Evolutionary conservation across 306 rosid genomes (phyloP).

Genomic region (Glycine tomentella): DNA sequence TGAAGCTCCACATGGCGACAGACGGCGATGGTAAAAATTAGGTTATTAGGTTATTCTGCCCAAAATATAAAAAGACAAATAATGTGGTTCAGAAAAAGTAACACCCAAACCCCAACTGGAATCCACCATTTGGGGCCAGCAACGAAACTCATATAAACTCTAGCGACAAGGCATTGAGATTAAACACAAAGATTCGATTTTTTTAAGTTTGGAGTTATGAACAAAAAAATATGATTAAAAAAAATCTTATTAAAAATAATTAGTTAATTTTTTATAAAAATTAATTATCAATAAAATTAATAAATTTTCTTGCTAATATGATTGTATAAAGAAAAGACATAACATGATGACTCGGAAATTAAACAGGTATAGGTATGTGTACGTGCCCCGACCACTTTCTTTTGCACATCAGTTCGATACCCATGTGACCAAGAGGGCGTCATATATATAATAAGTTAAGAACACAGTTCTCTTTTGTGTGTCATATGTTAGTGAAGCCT

Average conservation of each 20-base stretch:
- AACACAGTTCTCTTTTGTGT: background rate
- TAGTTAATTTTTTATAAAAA: too few species aligned
- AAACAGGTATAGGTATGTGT: background rate
- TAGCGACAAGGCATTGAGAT: too few species aligned
- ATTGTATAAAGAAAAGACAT: too few species aligned
- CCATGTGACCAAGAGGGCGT: background rate
- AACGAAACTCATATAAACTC: background rate
- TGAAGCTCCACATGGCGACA: background rate
- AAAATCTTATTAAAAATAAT: too few species aligned
- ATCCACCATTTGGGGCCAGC: constrained; percentile 4
- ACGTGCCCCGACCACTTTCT: background rate
- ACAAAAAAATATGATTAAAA: too few species aligned
- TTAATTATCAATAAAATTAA: too few species aligned
- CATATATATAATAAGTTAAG: background rate
- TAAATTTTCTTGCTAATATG: too few species aligned
- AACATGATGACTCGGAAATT: background rate
- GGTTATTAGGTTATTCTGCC: background rate
- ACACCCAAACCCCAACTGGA: background rate
- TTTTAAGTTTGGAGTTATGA: too few species aligned
- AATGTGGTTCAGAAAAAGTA: background rate
- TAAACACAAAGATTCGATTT: too few species aligned
- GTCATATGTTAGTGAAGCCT: background rate
- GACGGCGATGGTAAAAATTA: background rate
- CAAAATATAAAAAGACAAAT: background rate
- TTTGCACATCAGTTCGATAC: background rate